Percentiles rank a stretch among this genome's conserved stretches.
These are phyloP conservation scores for Aspergillaceae sp. DNA, from an alignment of 2,329 filamentous ascomycete genomes.

Conservation along the genomic window DNA sequence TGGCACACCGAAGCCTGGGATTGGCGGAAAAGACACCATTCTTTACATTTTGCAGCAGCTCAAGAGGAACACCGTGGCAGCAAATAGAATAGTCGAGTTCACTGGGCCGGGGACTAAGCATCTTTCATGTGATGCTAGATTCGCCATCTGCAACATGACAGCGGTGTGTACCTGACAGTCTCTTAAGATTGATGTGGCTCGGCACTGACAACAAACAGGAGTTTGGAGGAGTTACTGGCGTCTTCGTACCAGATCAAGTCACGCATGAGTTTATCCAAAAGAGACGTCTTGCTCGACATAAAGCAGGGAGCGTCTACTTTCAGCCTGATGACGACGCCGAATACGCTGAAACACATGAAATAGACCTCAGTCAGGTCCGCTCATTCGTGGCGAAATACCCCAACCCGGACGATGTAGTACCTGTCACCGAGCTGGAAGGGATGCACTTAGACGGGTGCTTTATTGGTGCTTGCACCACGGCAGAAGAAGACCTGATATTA, in stretches of 20 bases:
- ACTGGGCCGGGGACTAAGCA: conserved; percentile 33
- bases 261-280: conserved; percentile 20
- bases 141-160: conserved; percentile 43
- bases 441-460: conserved; percentile 37
- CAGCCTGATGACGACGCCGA: conserved; percentile 30
- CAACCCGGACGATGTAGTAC: conserved; percentile 37
- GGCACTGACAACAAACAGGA: conserved; percentile 15
- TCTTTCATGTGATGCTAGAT: conserved; percentile 37
- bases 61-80: conserved; percentile 40
- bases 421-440: conserved; percentile 26
- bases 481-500: conserved; percentile 39
- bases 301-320: conserved; percentile 25
- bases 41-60: conserved; percentile 37
- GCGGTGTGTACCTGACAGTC: conserved; percentile 15
- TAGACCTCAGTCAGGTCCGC: conserved; percentile 33
- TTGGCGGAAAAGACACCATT: conserved; percentile 42
- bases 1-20: conserved; percentile 26
- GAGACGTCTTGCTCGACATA: conserved; percentile 5
- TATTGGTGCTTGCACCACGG: conserved; percentile 42
- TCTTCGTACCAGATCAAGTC: conserved; percentile 35
- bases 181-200: background rate
- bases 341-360: conserved; percentile 30
- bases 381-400: conserved; percentile 36
- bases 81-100: conserved; percentile 40
- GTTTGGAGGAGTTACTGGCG: conserved; percentile 38